Percentiles rank a stretch among this genome's conserved stretches.
These are phyloP conservation scores for Dalechampia spathulata DNA, from an alignment of 441 rosid genomes.

Conservation along the genomic window DNA sequence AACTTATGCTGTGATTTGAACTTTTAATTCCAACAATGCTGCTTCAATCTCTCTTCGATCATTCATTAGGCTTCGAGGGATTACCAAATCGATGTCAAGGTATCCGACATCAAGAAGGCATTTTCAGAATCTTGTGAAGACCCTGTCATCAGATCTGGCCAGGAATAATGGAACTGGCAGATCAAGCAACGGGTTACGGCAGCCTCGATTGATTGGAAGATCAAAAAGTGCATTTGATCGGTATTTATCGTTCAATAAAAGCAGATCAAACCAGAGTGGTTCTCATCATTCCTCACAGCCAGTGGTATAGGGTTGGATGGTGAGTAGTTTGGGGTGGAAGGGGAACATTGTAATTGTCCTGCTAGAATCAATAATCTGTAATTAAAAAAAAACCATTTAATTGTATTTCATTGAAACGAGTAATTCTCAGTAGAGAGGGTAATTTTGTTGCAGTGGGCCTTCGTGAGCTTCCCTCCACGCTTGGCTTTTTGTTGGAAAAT, in stretches of 20 bases:
- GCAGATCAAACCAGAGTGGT: slow-evolving; percentile 32
- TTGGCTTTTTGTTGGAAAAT: too few species aligned
- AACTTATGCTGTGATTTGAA: too few species aligned
- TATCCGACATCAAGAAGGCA: slow-evolving; percentile 78
- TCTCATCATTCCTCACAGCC: slow-evolving; percentile 45
- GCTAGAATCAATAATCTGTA: too few species aligned
- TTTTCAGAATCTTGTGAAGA: slow-evolving; percentile 49
- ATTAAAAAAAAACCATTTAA: too few species aligned
- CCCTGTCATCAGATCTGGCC: slow-evolving; percentile 49
- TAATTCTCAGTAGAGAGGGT: too few species aligned
- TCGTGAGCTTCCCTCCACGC: too few species aligned
- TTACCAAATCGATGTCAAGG: slow-evolving; percentile 79
- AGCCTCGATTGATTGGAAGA: slow-evolving; percentile 23
- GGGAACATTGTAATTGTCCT: too few species aligned
- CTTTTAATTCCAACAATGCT: neutral
- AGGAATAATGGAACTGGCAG: slow-evolving; percentile 32
- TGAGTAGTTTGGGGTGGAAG: too few species aligned
- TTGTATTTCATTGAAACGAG: too few species aligned
- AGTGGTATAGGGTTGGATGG: too few species aligned
- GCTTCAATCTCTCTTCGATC: neutral
- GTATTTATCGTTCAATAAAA: slow-evolving; percentile 22
- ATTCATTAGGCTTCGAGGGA: slow-evolving; percentile 58
- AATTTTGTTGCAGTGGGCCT: too few species aligned
- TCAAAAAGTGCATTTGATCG: slow-evolving; percentile 49
- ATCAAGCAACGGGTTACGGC: slow-evolving; percentile 13